A percentile compares a stretch with the other conserved stretches of the same genome.
These are phyloP conservation scores for Neofusicoccum laricinum DNA, from an alignment of 2,329 filamentous ascomycete genomes.

Conservation along the genomic window DNA sequence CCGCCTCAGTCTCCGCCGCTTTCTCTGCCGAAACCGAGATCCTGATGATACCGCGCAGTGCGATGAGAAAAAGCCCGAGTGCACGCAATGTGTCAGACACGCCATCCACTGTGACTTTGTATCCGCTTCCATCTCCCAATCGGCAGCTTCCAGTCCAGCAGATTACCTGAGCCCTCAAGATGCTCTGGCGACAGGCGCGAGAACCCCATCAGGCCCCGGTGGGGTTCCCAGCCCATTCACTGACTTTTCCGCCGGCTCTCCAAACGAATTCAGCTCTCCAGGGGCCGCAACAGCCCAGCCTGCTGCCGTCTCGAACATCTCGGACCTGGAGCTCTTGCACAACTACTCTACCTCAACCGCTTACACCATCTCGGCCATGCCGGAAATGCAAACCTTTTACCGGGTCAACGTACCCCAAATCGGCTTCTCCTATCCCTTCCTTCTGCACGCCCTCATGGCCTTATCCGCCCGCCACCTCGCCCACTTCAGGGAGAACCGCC, in stretches of 20 bases:
- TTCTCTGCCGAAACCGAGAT: background rate
- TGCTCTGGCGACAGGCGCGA: background rate
- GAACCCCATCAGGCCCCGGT: background rate
- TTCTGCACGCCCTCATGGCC: conserved; percentile 45
- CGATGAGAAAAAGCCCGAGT: conserved; percentile 30
- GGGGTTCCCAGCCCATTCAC: background rate
- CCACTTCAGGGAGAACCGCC: background rate
- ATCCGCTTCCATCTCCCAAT: conserved; percentile 15
- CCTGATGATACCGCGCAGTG: conserved; percentile 19
- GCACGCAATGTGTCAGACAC: conserved; percentile 31
- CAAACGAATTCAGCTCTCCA: too few species aligned
- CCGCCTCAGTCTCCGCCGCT: background rate
- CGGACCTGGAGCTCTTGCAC: conserved; percentile 30
- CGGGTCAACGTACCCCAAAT: conserved; percentile 27
- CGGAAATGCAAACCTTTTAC: conserved; percentile 23
- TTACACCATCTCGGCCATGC: conserved; percentile 22
- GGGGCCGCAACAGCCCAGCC: too few species aligned
- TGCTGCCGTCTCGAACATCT: conserved; percentile 20
- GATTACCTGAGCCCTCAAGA: background rate
- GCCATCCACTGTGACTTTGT: conserved; percentile 27
- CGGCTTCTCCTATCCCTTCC: conserved; percentile 42
- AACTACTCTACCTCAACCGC: conserved; percentile 31
- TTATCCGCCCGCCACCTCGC: conserved; percentile 44
- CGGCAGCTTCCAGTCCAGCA: background rate
- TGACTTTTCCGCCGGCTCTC: background rate